These are phyloP conservation scores for Colletotrichum neosansevieriae DNA, from an alignment of 2,329 filamentous ascomycete species.

Conservation along the genomic window DNA sequence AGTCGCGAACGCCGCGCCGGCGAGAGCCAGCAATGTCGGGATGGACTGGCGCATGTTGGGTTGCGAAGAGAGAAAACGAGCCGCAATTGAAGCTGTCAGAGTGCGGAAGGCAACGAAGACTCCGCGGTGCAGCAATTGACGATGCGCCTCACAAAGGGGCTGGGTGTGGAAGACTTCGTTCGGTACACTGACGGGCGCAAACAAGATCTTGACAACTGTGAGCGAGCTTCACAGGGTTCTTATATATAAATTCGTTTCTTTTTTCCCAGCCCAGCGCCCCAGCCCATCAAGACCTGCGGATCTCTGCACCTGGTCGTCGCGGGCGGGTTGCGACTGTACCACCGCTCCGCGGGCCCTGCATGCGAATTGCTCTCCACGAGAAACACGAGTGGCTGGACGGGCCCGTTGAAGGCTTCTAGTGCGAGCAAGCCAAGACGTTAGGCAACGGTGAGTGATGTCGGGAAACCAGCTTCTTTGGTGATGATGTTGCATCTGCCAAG, in stretches of 20 bases:
- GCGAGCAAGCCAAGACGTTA: conserved; percentile 21
- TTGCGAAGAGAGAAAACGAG: background rate
- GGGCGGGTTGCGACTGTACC: conserved; percentile 6
- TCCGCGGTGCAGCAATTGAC: conserved; percentile 20
- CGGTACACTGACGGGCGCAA: background rate
- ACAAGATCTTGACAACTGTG: background rate
- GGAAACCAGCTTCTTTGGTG: conserved; percentile 35
- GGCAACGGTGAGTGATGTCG: conserved; percentile 27
- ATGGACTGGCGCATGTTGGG: conserved; percentile 29
- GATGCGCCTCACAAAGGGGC: conserved; percentile 1
- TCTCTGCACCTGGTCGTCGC: background rate
- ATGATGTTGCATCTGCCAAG: conserved; percentile 38
- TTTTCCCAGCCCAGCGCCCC: background rate
- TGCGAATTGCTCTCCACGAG: background rate
- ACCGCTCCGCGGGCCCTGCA: conserved; percentile 13
- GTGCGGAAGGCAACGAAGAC: conserved; percentile 26
- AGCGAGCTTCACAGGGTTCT: background rate
- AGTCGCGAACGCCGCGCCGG: conserved; percentile 47
- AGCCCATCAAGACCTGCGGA: background rate
- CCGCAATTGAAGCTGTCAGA: background rate
- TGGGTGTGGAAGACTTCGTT: background rate
- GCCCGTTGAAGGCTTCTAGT: background rate
- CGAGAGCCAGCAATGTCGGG: conserved; percentile 42
- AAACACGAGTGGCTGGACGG: conserved; percentile 25
- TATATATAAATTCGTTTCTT: conserved; percentile 15